phyloP scores from a whole-genome alignment of 1,139 yeast genomes.

The Suhomyces kunorum region DNA sequence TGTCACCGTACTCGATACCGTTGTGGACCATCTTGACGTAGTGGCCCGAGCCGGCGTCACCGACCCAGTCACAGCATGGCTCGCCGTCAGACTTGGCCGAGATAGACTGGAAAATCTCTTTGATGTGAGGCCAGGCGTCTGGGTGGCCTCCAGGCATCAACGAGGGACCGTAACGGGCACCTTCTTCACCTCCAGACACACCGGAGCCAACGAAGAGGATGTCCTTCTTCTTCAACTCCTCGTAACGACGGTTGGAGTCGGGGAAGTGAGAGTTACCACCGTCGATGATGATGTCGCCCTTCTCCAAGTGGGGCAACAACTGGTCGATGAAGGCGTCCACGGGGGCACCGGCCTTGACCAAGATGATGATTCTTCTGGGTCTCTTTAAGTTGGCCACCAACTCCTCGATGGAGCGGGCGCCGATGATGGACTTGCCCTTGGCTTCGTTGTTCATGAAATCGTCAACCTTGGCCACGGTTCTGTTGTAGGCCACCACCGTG shows the following conservation, averaged over 20 bases:
- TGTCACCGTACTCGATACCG: slow-evolving; percentile 99
- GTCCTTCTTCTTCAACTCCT: slow-evolving; percentile 83
- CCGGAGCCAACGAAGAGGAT: slow-evolving; percentile 96
- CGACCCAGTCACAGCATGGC: slow-evolving; percentile 99
- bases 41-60: slow-evolving; percentile 98
- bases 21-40: slow-evolving; percentile 99
- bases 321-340: slow-evolving; percentile 90
- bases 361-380: slow-evolving; percentile 92
- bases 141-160: slow-evolving; percentile 99
- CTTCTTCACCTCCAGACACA: slow-evolving; percentile 99
- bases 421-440: slow-evolving; percentile 86
- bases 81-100: slow-evolving; percentile 97
- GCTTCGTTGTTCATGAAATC: slow-evolving; percentile 93
- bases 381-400: slow-evolving; percentile 86
- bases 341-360: slow-evolving; percentile 96
- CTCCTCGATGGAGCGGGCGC: slow-evolving; percentile 92
- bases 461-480: slow-evolving; percentile 95
- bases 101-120: slow-evolving; percentile 93
- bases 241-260: slow-evolving; percentile 96
- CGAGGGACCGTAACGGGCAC: slow-evolving; percentile 99
- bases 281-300: slow-evolving; percentile 97
- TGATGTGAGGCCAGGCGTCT: slow-evolving; percentile 98
- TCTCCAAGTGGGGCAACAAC: slow-evolving; percentile 86
- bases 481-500: slow-evolving; percentile 97
- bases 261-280: slow-evolving; percentile 99